A percentile compares a stretch with the other conserved stretches of the same genome.
Conservation (phyloP, 257 asterid genomes). For the Solanum paucissectum region DNA sequence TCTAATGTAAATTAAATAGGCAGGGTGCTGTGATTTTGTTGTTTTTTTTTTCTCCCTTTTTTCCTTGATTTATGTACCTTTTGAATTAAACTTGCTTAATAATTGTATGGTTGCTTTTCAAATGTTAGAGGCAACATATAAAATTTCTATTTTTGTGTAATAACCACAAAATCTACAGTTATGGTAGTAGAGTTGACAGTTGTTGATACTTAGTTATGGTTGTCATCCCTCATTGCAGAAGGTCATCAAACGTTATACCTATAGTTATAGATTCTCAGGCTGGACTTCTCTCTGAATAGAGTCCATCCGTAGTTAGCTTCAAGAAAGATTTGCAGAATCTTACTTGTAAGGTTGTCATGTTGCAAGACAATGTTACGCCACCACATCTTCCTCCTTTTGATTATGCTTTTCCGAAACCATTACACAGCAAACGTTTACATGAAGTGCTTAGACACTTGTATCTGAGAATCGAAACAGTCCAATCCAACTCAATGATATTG, state of each 20-base stretch:
- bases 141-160: neutral
- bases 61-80: neutral
- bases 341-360: slow-evolving; percentile 43
- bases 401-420: slow-evolving; percentile 42
- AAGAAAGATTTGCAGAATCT: slow-evolving; percentile 15
- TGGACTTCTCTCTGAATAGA: slow-evolving; percentile 32
- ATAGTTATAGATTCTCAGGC: slow-evolving; percentile 38
- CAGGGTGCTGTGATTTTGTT: neutral
- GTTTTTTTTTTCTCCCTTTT: neutral
- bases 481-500: slow-evolving; percentile 11
- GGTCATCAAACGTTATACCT: slow-evolving; percentile 1
- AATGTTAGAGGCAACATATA: neutral
- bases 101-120: neutral
- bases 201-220: neutral
- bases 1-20: neutral
- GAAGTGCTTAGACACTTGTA: slow-evolving; percentile 29
- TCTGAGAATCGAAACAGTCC: slow-evolving; percentile 39
- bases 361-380: slow-evolving; percentile 12
- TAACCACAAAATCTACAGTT: neutral
- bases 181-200: neutral
- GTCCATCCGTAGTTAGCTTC: slow-evolving; percentile 37
- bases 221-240: neutral
- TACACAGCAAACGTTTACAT: slow-evolving; percentile 57
- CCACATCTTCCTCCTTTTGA: slow-evolving; percentile 36
- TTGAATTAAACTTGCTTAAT: neutral